A percentile compares a stretch with the other conserved stretches of the same genome.
Evolutionary conservation across 2,329 filamentous ascomycete genomes (phyloP).

Genomic region (Verticillium klebahnii): DNA sequence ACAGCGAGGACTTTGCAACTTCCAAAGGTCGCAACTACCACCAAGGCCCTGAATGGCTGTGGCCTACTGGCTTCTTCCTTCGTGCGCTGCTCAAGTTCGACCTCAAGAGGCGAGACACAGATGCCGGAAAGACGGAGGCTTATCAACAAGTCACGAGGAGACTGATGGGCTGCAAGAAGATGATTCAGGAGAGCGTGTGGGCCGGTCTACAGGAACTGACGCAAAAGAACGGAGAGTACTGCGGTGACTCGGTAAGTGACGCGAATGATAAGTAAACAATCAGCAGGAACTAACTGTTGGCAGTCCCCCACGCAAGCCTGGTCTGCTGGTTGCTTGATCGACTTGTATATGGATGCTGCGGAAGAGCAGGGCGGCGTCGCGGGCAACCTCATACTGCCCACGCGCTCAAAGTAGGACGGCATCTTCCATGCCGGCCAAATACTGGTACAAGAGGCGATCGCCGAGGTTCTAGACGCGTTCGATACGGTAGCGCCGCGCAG

Average conservation of each 20-base stretch:
- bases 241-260: conserved; percentile 74
- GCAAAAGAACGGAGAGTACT: conserved; percentile 80
- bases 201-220: conserved; percentile 90
- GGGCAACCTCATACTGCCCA: conserved; percentile 15
- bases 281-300: conserved; percentile 4
- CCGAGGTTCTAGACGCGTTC: not conserved
- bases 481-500: not conserved
- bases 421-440: not conserved
- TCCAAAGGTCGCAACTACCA: conserved; percentile 97
- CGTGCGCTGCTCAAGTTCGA: conserved; percentile 90
- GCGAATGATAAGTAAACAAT: too few species aligned
- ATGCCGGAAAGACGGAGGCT: conserved; percentile 71
- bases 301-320: conserved; percentile 93
- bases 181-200: conserved; percentile 78
- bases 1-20: conserved; percentile 85
- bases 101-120: conserved; percentile 59
- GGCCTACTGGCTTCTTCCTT: conserved; percentile 95
- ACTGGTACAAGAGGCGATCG: not conserved
- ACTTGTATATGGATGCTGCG: conserved; percentile 89
- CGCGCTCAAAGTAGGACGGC: conserved; percentile 14
- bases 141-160: conserved; percentile 92
- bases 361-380: conserved; percentile 38
- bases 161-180: conserved; percentile 77
- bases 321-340: conserved; percentile 91
- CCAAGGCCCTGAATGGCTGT: conserved; percentile 96